phyloP scores from a whole-genome alignment of 2,329 filamentous ascomycete genomes.

The Didymella keratinophila region DNA sequence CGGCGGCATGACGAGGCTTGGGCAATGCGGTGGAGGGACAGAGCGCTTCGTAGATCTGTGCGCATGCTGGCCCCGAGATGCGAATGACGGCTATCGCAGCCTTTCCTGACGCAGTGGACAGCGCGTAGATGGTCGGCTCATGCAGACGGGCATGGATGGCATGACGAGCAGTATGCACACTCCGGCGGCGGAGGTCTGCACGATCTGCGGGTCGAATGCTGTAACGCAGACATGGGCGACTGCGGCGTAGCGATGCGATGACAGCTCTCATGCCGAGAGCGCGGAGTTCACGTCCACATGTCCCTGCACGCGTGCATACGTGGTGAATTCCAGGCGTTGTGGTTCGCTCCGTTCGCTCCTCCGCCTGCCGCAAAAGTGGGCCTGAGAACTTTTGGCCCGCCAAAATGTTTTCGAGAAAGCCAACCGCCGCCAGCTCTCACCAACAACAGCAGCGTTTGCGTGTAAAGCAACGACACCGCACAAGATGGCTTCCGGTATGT shows the following conservation, averaged over 20 bases:
- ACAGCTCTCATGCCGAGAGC: constrained; percentile 49
- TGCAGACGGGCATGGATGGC: constrained; percentile 28
- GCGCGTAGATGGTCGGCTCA: constrained; percentile 80
- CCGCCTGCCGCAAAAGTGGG: constrained; percentile 18
- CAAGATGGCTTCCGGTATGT: constrained; percentile 39
- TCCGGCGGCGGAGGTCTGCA: not conserved
- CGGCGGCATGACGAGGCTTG: constrained; percentile 69
- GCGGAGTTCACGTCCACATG: constrained; percentile 19
- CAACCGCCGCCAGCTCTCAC: constrained; percentile 8
- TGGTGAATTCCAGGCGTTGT: constrained; percentile 14
- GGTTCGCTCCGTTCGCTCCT: constrained; percentile 38
- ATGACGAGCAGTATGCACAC: too few relatives aligned
- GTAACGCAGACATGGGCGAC: not conserved
- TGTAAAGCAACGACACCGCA: too few relatives aligned
- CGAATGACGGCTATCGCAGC: constrained; percentile 92
- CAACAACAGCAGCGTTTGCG: constrained; percentile 22
- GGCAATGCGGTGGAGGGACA: constrained; percentile 65
- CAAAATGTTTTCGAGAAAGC: constrained; percentile 23
- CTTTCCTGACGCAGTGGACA: constrained; percentile 84
- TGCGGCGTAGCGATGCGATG: constrained; percentile 21
- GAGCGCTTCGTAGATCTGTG: constrained; percentile 68
- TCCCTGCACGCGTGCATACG: not conserved
- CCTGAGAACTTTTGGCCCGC: constrained; percentile 7
- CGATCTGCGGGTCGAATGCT: not conserved
- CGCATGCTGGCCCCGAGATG: constrained; percentile 79